Evolutionary conservation across 2,329 filamentous ascomycete genomes (phyloP).

Genomic region (Cordyceps fumosorosea): DNA sequence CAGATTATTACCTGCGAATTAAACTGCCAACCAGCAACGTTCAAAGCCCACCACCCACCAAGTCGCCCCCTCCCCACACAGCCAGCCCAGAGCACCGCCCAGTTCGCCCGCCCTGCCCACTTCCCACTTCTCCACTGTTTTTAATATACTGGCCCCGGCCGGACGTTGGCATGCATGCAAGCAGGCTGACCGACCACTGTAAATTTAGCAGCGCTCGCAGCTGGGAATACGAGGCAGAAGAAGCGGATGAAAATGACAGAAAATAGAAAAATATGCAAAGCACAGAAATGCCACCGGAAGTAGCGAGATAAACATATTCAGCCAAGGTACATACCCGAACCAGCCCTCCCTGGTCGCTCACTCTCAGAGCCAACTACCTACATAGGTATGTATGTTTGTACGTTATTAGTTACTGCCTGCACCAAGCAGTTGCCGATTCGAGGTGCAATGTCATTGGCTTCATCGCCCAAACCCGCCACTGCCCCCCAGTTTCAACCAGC

Average conservation of each 20-base stretch:
- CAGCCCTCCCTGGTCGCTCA: neutral
- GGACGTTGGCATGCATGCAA: neutral
- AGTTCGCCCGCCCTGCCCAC: no score
- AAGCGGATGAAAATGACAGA: neutral
- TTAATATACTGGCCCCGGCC: neutral
- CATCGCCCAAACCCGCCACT: neutral
- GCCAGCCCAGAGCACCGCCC: neutral
- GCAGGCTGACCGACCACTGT: neutral
- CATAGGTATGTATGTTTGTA: no score
- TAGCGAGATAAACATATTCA: neutral
- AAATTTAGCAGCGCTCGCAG: neutral
- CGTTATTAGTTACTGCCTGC: no score
- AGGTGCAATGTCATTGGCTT: neutral
- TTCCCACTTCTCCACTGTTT: neutral
- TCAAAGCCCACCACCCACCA: no score
- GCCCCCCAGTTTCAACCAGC: conserved; percentile 7
- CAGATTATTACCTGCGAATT: no score
- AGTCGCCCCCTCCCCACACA: no score
- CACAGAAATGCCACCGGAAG: neutral
- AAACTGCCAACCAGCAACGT: no score
- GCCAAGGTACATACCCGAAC: neutral
- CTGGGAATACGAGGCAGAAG: neutral
- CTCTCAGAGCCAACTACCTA: no score
- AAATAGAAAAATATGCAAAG: no score
- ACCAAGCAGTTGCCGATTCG: no score